Conservation (phyloP, 2,329 filamentous ascomycete species). For the Apiospora rasikravindrae region DNA sequence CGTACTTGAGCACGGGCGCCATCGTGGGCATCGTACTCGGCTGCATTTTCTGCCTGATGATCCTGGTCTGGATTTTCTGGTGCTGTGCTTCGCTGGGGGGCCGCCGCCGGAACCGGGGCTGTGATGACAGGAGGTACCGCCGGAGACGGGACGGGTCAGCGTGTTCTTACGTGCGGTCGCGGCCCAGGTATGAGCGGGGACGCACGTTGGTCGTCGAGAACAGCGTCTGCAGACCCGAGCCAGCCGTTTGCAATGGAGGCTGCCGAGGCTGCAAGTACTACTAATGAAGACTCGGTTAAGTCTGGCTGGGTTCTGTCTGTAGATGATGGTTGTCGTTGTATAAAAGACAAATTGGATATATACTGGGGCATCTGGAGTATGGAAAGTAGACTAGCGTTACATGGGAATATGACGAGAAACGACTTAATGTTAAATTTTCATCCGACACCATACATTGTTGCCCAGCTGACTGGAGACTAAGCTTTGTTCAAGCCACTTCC, state of each 20-base stretch:
- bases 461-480: neutral
- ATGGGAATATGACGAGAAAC: neutral
- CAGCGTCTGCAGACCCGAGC: conserved; percentile 2
- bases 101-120: neutral
- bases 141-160: neutral
- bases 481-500: neutral
- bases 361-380: neutral
- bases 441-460: neutral
- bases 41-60: conserved; percentile 1
- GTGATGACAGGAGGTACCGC: neutral
- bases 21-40: conserved; percentile 18
- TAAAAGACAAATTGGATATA: neutral
- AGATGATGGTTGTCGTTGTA: neutral
- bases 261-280: conserved; percentile 7
- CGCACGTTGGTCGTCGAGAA: conserved; percentile 1
- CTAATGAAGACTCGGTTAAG: neutral
- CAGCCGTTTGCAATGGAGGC: neutral
- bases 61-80: conserved; percentile 6
- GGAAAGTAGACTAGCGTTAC: neutral
- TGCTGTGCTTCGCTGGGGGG: conserved; percentile 3
- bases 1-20: conserved; percentile 11
- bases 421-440: neutral
- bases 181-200: neutral
- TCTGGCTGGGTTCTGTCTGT: neutral
- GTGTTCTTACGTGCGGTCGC: neutral